Evolutionary conservation across 257 asterid species (phyloP).

Genomic region (Cruciata laevipes): DNA sequence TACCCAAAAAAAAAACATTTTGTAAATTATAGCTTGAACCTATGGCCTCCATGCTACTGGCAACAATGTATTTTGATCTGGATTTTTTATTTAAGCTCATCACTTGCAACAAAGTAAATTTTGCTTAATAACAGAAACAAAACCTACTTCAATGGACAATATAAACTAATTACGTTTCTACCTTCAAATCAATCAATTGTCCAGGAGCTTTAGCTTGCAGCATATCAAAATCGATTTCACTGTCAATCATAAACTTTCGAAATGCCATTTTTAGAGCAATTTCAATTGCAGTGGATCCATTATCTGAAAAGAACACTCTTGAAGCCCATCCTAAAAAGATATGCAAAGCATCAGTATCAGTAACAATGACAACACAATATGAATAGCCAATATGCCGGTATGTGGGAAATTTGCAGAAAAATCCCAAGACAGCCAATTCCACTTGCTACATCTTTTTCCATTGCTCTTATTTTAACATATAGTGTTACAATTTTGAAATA

Average conservation of each 20-base stretch:
- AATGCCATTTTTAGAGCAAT: slow-evolving; percentile 98
- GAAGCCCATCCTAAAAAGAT: slow-evolving; percentile 81
- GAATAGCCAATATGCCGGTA: background rate
- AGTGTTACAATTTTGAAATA: background rate
- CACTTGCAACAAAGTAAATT: background rate
- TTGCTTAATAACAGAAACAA: background rate
- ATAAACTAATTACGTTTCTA: slow-evolving; percentile 10
- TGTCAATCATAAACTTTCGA: slow-evolving; percentile 79
- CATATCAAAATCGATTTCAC: slow-evolving; percentile 32
- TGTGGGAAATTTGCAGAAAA: background rate
- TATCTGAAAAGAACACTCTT: slow-evolving; percentile 83
- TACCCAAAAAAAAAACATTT: no score
- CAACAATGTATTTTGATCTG: background rate
- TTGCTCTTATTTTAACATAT: background rate
- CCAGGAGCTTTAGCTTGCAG: slow-evolving; percentile 25
- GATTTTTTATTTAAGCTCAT: background rate
- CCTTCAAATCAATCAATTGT: slow-evolving; percentile 65
- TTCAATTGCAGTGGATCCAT: slow-evolving; percentile 97
- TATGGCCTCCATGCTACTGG: background rate
- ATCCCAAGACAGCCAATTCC: background rate
- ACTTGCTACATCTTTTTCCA: background rate
- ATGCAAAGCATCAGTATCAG: background rate
- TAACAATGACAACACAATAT: background rate
- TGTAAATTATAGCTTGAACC: no score
- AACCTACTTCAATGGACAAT: background rate